Base-by-base conservation (phyloP, 169 alveolate genomes). In the Cryptosporidium sp. region DNA sequence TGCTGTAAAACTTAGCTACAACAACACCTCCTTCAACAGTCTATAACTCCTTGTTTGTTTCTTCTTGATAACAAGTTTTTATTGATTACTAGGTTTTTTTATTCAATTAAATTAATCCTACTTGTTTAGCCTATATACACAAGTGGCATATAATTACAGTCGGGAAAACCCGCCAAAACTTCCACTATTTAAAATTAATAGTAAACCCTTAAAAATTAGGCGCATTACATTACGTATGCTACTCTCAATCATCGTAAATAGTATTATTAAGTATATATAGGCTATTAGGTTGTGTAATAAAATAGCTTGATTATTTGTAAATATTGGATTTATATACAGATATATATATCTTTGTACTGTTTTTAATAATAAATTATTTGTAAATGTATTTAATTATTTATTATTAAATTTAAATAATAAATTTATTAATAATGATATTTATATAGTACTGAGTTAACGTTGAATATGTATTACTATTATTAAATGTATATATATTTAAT, bases 191-290 rank as follows among this genome's bases (percentile, higher is more conserved):
- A 55, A 48, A 48, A 26, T 55, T 55, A n/a, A 52, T 52, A 16
- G 12, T 52, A 55, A 21, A 55, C 67, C 62, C 21, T 48, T 48
- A 55, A 23, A 55, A 55, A 55, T 55, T 23, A 26, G 35, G 67
- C 67, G 67, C 29, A 55, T 8, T 55, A 21, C 21, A 55, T 55
- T 55, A 55, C 67, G 67, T 55, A 55, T 55, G 67, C 67, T 55
- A 55, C 67, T 48, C 55, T 12, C 16, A 55, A 6, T 55, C 5
- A 55, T 55, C 4, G 37, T 55, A 55, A 55, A 55, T 55, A n/a
- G 35, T 3, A n/a, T 21, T 23, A 21, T 55, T 26, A 55, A 26
- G 35, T 55, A 23, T 26, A 6, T 14, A 52, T 52, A 16, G 7
- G 14, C 62, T 52, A 52, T n/a, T 23, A 52, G 16, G 14, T n/a